Evolutionary conservation across 306 rosid genomes (phyloP).

Genomic region (Gynostemma pentaphyllum): DNA sequence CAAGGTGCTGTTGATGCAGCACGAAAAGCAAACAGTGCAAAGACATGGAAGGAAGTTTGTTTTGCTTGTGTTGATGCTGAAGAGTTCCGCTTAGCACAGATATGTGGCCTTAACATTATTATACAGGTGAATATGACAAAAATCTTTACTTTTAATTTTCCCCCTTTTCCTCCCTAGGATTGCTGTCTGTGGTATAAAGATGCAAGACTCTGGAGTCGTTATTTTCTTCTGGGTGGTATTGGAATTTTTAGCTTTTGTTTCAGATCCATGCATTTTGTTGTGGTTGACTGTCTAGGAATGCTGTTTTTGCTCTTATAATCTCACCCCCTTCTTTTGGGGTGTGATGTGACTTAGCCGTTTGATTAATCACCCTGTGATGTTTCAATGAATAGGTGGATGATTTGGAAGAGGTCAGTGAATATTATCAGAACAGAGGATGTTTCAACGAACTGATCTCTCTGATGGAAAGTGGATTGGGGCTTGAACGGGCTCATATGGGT

Average conservation of each 20-base stretch:
- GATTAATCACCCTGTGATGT: constrained; percentile 8
- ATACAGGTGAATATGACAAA: constrained; percentile 49
- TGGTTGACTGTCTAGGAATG: background rate
- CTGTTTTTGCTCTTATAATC: background rate
- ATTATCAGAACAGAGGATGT: constrained; percentile 96
- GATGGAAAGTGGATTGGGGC: constrained; percentile 98
- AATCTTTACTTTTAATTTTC: background rate
- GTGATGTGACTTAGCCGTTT: background rate
- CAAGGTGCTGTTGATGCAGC: constrained; percentile 99
- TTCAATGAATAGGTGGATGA: constrained; percentile 72
- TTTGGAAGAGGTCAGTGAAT: constrained; percentile 98
- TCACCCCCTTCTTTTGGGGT: background rate
- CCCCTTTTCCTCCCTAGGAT: background rate
- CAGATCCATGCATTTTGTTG: background rate
- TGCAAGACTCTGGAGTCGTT: background rate
- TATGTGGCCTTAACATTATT: constrained; percentile 96
- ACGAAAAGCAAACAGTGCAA: constrained; percentile 94
- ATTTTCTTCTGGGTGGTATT: background rate
- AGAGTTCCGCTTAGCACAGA: constrained; percentile 98
- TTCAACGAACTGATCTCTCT: constrained; percentile 94
- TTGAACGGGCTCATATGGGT: constrained; percentile 99
- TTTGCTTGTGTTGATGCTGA: constrained; percentile 99
- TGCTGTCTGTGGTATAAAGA: background rate
- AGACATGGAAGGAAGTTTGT: constrained; percentile 99
- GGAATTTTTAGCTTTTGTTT: background rate